Evolutionary conservation across 176 grass and related monocot species (phyloP), one percentile per base, ranked within the genome.

Genomic region (Sorghum bicolor): DNA sequence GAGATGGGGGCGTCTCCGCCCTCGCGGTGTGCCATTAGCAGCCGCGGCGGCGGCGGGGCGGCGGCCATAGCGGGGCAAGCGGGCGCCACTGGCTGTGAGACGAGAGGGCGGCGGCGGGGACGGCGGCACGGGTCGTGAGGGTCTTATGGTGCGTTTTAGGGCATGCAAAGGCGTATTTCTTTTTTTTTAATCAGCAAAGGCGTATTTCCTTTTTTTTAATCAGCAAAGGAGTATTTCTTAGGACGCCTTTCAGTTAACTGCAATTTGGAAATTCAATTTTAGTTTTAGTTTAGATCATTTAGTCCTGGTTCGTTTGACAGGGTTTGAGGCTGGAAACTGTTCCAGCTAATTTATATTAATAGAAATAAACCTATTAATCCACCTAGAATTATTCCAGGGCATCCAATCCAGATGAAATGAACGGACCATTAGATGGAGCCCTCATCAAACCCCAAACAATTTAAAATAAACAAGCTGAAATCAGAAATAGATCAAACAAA

Each of bases 11-110:
- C 52, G 10, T 44, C 57, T 52, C 64, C 72, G 26, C 31, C 4
- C 19, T 2, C 29, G 34, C 55, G 43, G 36, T n/a, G 57, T 74
- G 63, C 67, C 64, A 1, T 67, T 22, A 29, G 24, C 26, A 32
- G 62, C 70, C 50, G 68, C 33, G 66, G 40, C 12, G 24, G 4
- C 72, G 45, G 9, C 38, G 58, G 57, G 13, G 79, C 65, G 52
- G 64, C 67, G 52, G 63, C 74, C 85, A 87, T 88, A 75, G 53
- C 81, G n/a, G 86, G 63, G 57, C 29, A 32, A 44, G 76, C 76
- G 24, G 63, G 77, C 63, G 85, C 85, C 80, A 22, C 63, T 11
- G 33, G 40, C 0, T 15, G 39, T 11, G 3, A 73, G 33, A 28
- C 41, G 41, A 30, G 0, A 25, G 1, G 1, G 2, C 41, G 41